These are phyloP conservation scores for Talaromyces thailandensis DNA, from an alignment of 495 filamentous ascomycete genomes.

Conservation along the genomic window DNA sequence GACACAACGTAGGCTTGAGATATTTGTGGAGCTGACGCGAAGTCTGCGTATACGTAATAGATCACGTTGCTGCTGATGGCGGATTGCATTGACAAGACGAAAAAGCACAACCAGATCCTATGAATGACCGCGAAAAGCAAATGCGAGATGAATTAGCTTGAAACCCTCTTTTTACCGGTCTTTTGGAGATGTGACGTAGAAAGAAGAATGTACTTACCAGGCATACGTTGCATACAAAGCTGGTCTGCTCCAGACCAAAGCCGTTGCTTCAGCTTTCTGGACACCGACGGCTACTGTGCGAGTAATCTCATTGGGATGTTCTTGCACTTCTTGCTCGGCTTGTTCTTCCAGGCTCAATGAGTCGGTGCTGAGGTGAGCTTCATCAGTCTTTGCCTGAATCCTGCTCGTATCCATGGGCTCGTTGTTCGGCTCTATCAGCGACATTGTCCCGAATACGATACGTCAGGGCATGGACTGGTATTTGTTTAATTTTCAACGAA, in stretches of 20 bases:
- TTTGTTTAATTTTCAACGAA: no score
- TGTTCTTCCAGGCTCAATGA: slow-evolving; percentile 1
- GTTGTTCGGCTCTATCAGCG: no score
- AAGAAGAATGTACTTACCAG: slow-evolving; percentile 22
- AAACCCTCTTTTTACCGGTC: no score
- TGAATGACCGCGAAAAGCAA: no score
- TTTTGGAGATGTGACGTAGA: no score
- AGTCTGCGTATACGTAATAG: slow-evolving; percentile 27
- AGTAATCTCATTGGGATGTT: slow-evolving; percentile 17
- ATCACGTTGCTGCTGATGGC: slow-evolving; percentile 26
- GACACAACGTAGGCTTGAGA: slow-evolving; percentile 26
- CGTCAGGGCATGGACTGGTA: no score
- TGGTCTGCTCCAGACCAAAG: slow-evolving; percentile 29
- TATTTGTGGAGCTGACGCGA: slow-evolving; percentile 26
- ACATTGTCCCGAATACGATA: no score
- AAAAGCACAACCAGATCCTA: slow-evolving; percentile 38
- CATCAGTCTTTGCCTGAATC: not conserved
- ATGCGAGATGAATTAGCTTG: no score
- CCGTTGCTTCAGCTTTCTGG: slow-evolving; percentile 35
- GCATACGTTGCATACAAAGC: slow-evolving; percentile 27
- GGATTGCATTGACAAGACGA: slow-evolving; percentile 32
- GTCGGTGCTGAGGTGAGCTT: no score
- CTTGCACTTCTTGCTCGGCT: slow-evolving; percentile 15
- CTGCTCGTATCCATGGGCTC: no score
- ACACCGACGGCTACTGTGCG: slow-evolving; percentile 24